Conservation (phyloP, 1,284 basidiomycete genomes). For the Cryptococcus sp. region DNA sequence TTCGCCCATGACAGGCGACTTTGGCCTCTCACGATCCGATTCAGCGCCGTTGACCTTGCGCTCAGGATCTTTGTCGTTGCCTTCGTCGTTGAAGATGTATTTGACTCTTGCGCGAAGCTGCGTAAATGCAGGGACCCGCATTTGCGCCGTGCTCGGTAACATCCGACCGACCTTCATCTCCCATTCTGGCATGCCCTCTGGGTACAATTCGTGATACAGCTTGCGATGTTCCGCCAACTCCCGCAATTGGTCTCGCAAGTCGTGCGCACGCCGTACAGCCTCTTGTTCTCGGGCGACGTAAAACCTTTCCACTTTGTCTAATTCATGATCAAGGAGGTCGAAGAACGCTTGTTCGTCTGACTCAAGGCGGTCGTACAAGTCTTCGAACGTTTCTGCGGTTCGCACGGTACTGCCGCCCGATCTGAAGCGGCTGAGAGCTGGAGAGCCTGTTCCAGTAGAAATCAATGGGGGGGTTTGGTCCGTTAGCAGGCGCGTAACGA, state of each 20-base stretch:
- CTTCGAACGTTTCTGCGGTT: slow-evolving; percentile 34
- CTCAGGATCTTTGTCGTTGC: slow-evolving; percentile 1
- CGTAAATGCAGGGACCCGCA: slow-evolving; percentile 3
- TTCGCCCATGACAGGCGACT: slow-evolving; percentile 17
- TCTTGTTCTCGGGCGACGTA: slow-evolving; percentile 74
- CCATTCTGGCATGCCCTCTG: slow-evolving; percentile 45
- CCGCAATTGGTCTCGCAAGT: slow-evolving; percentile 69
- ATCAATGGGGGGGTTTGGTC: no score
- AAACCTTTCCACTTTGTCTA: slow-evolving; percentile 81
- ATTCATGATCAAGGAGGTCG: slow-evolving; percentile 68
- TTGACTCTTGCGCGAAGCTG: slow-evolving; percentile 26
- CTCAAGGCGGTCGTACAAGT: slow-evolving; percentile 44
- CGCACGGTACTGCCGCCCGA: slow-evolving; percentile 1
- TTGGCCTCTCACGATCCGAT: background rate
- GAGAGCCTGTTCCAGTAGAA: slow-evolving; percentile 28
- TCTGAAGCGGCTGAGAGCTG: slow-evolving; percentile 25
- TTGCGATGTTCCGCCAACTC: slow-evolving; percentile 72
- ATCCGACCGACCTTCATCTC: slow-evolving; percentile 40
- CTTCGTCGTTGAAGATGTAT: slow-evolving; percentile 2
- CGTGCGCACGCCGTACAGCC: slow-evolving; percentile 60
- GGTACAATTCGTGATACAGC: slow-evolving; percentile 63
- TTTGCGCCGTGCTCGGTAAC: slow-evolving; percentile 20
- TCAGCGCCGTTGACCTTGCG: background rate
- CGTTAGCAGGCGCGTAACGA: no score
- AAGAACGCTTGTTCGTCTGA: slow-evolving; percentile 72